Evolutionary conservation across 1,284 basidiomycete genomes (phyloP).

Genomic region (Papiliotrema laurentii): DNA sequence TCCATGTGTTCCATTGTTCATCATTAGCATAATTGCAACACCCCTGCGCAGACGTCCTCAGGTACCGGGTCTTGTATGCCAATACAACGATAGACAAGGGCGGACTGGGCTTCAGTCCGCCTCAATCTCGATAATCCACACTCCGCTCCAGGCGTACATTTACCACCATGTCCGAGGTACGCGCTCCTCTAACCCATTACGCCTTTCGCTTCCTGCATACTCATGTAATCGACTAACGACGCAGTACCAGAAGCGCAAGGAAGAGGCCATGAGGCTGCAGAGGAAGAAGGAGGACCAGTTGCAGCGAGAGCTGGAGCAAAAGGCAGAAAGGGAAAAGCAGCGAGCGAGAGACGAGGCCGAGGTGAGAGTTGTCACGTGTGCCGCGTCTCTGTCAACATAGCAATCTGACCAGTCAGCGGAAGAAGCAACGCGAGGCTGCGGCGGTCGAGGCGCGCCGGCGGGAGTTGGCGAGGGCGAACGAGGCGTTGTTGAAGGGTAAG

Average conservation of each 20-base stretch:
- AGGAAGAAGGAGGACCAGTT: slow-evolving; percentile 34
- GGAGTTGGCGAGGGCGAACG: slow-evolving; percentile 38
- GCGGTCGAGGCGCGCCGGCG: slow-evolving; percentile 31
- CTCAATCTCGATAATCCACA: too few species aligned
- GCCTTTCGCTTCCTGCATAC: too few species aligned
- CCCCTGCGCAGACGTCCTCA: too few species aligned
- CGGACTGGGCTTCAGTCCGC: slow-evolving; percentile 1
- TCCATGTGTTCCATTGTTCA: too few species aligned
- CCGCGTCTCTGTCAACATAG: background rate
- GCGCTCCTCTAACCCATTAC: slow-evolving; percentile 1
- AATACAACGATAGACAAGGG: background rate
- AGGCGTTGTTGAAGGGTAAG: slow-evolving; percentile 19
- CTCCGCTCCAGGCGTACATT: background rate
- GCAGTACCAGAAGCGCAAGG: slow-evolving; percentile 39
- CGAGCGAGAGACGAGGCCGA: slow-evolving; percentile 36
- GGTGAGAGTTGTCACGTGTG: slow-evolving; percentile 22
- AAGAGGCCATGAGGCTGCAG: slow-evolving; percentile 33
- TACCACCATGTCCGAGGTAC: slow-evolving; percentile 24
- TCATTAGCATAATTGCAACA: too few species aligned
- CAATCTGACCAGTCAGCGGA: slow-evolving; percentile 13
- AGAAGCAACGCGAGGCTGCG: slow-evolving; percentile 31
- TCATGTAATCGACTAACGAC: background rate
- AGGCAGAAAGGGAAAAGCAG: slow-evolving; percentile 33
- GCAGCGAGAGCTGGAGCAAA: slow-evolving; percentile 30
- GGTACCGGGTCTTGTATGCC: too few species aligned